Evolutionary conservation across 805 yeast genomes (phyloP), one percentile per base, ranked within the genome.

Genomic region (Cyberlindnera euphorbiae): DNA sequence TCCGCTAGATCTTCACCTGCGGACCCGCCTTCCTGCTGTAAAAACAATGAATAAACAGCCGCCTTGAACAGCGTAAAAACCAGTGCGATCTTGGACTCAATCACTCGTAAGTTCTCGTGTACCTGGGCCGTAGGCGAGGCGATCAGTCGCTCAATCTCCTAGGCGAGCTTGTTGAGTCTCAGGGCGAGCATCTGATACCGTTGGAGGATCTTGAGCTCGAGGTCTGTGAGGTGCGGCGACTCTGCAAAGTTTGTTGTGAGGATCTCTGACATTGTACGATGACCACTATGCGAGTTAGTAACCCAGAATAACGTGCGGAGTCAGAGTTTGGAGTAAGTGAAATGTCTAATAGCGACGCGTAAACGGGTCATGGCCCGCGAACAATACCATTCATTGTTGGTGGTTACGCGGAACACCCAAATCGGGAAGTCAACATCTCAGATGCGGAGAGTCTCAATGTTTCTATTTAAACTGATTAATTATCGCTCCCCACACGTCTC

Each of bases 31-130:
- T 66, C 75, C 44, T 69, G 69, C 46, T 77, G 79, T 26, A 77
- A 52, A 38, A 77, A 72, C 34, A 81, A 60, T 13, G 80, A 73
- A 52, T 82, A 82, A 4, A 82, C 85, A 4, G 87, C 81, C 5
- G 83, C 80, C 45, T 79, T 77, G 57, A 82, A 70, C 28, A 79
- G 55, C 1, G 87, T 80, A 33, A 77, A 77, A 4, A 82, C 81
- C 35, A 80, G 57, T 1, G 81, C 79, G 10, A 77, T 64, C 45
- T 79, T 79, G 42, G 74, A 66, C 47, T 82, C 89, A 34, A 82
- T 66, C 17, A 66, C 71, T 19, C 86, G 64, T 45, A 81, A 55
- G 42, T 74, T 73, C 24, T 71, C 75, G 17, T 70, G 46, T 15
- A 72, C 56, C 32, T 66, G 64, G 12, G 52, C 46, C 2, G 50